phyloP scores from a whole-genome alignment of 768 basidiomycete genomes.

The Lactarius pseudohatsudake region DNA sequence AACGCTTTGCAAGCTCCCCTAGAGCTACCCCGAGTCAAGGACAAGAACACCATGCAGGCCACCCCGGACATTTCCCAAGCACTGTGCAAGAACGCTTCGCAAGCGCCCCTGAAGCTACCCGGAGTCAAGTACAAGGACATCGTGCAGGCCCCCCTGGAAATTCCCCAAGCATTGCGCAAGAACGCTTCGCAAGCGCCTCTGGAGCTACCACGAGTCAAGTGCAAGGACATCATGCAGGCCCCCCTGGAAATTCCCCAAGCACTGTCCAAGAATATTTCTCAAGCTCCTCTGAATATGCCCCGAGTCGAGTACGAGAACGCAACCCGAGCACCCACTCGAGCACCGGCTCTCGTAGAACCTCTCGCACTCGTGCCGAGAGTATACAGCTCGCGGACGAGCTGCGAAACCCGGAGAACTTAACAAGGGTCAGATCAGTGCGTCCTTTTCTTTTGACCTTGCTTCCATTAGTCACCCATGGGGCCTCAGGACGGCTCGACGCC shows the following conservation, averaged over 20 bases:
- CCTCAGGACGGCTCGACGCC: not conserved
- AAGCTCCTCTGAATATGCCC: no score
- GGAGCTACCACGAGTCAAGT: not conserved
- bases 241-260: no score
- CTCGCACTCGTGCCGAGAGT: conserved; percentile 4
- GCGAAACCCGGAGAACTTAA: conserved; percentile 1
- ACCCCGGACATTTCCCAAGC: not conserved
- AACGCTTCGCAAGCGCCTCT: not conserved
- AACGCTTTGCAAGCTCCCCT: not conserved
- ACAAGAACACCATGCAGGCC: not conserved
- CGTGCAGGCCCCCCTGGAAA: not conserved
- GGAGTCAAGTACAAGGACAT: not conserved
- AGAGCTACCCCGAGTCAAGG: not conserved
- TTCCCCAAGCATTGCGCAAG: conserved; percentile 1
- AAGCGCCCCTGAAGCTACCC: not conserved
- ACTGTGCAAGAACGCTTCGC: conserved; percentile 2
- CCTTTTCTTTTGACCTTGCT: not conserved
- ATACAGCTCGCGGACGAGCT: not conserved
- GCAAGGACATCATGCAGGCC: no score
- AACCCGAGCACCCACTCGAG: conserved; percentile 1
- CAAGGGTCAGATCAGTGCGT: conserved; percentile 13
- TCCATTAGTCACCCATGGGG: conserved; percentile 1
- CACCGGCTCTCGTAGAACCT: not conserved
- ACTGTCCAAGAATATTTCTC: no score
- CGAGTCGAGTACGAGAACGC: conserved; percentile 1